phyloP scores from a whole-genome alignment of 257 asterid genomes.

The Osmanthus fragrans region DNA sequence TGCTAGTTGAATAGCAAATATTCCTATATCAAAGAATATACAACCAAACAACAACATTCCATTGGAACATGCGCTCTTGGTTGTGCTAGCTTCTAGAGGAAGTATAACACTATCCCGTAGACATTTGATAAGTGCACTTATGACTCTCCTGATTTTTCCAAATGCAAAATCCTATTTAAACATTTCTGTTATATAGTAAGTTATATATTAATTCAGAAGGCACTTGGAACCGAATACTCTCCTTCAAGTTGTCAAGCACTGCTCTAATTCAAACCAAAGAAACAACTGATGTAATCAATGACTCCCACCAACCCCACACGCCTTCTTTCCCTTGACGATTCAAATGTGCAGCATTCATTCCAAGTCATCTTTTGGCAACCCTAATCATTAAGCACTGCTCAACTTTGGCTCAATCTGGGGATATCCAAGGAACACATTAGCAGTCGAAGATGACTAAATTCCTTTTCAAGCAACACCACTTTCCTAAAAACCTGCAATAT shows the following conservation, averaged over 20 bases:
- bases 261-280: neutral
- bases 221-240: neutral
- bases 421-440: neutral
- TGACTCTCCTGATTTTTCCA: neutral
- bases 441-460: neutral
- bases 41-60: neutral
- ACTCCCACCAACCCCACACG: neutral
- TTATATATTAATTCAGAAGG: neutral
- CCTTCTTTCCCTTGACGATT: neutral
- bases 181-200: neutral
- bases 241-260: neutral
- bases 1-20: neutral
- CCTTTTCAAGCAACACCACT: neutral
- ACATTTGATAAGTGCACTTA: neutral
- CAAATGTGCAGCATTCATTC: neutral
- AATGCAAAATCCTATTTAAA: neutral
- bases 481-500: neutral
- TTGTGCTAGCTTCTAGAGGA: neutral
- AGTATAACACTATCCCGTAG: neutral
- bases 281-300: neutral
- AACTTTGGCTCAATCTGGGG: neutral
- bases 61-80: no score
- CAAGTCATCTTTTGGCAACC: neutral
- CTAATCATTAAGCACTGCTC: neutral
- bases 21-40: neutral